Base-by-base conservation (phyloP, 2,329 filamentous ascomycete genomes). In the Diplocarpon mali region DNA sequence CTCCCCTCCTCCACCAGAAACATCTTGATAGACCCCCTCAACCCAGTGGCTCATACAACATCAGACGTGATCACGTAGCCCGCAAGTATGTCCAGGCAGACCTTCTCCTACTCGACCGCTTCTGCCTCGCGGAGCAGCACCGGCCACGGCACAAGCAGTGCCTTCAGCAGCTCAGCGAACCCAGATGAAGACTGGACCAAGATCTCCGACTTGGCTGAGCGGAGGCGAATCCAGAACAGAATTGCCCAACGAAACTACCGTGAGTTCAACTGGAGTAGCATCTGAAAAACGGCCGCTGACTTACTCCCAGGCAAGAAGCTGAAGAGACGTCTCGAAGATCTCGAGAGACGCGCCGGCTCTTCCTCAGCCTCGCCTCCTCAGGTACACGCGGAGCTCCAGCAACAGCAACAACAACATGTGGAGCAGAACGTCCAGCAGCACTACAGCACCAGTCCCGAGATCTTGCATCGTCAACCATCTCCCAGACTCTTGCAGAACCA, bases 171-270 rank as follows among this genome's bases (percentile, higher is more conserved):
- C 59, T 93, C 87, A 53, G 90, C 89, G 58, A 93, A 94, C 65
- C 85, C 90, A 44, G 89, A 95, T 62, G 90, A 96, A 69, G 90
- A 96, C 70, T 96, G 90, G 90, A 95, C 90, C 62, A 94, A 95
- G 78, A 95, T 96, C 64, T 94, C 90, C 46, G 90, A 96, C 66
- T 80, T 96, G 48, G 90, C 89, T 41, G 90, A 96, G 69, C 81
- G 92, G 61, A 75, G 89, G 60, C 78, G 89, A 62, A 95, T 95
- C 69, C 89, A 96, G 69, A 96, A 96, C 70, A 81, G 90, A 57
- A 95, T 96, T 73, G 90, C 90, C 56, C 90, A 96, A 69, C 83
- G 89, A 60, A 95, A 95, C 71, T 95, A 95, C 70, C 88, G 88
- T 94, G 72, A 64, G 80, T 75, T 42, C n/a, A 16, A 49, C 37